Percentiles rank a stretch among this genome's conserved stretches.
Conservation (phyloP, 1,139 yeast species). For the Entelexis sorbosivorans region DNA sequence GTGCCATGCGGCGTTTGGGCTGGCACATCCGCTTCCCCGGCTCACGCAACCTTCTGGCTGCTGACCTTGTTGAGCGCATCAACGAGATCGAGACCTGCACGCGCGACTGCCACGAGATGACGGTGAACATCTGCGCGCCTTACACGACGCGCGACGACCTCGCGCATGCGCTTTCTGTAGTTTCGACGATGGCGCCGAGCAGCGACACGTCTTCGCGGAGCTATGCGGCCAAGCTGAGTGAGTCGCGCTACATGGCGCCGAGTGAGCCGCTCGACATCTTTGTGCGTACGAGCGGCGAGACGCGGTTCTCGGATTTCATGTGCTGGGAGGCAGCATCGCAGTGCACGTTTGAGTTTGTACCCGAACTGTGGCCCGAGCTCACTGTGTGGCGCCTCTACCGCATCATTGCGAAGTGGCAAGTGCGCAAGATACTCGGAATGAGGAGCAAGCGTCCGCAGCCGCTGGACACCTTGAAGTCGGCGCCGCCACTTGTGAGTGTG, state of each 20-base stretch:
- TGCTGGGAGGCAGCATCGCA: slow-evolving; percentile 46
- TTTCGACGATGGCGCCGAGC: not conserved
- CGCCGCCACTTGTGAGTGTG: slow-evolving; percentile 23
- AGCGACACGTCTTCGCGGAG: not conserved
- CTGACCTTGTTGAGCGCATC: slow-evolving; percentile 56
- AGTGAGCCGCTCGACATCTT: slow-evolving; percentile 74
- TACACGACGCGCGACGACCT: slow-evolving; percentile 92
- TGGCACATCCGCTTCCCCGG: slow-evolving; percentile 66
- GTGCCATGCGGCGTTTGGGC: slow-evolving; percentile 59
- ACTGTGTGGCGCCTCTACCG: slow-evolving; percentile 45
- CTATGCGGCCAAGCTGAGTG: slow-evolving; percentile 31
- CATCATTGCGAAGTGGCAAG: slow-evolving; percentile 45
- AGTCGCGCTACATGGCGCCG: slow-evolving; percentile 51
- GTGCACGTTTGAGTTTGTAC: slow-evolving; percentile 62
- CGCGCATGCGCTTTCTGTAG: slow-evolving; percentile 45
- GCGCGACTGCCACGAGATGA: slow-evolving; percentile 54
- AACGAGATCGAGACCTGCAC: slow-evolving; percentile 59
- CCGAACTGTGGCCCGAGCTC: slow-evolving; percentile 87
- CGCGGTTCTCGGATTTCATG: slow-evolving; percentile 78
- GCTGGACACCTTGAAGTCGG: slow-evolving; percentile 8
- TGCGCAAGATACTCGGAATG: not conserved
- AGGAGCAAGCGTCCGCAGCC: not conserved
- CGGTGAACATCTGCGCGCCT: slow-evolving; percentile 84
- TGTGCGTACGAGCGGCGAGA: slow-evolving; percentile 80
- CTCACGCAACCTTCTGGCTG: slow-evolving; percentile 52